Evolutionary conservation across 805 yeast genomes (phyloP).

Genomic region (Saturnispora saitoi): DNA sequence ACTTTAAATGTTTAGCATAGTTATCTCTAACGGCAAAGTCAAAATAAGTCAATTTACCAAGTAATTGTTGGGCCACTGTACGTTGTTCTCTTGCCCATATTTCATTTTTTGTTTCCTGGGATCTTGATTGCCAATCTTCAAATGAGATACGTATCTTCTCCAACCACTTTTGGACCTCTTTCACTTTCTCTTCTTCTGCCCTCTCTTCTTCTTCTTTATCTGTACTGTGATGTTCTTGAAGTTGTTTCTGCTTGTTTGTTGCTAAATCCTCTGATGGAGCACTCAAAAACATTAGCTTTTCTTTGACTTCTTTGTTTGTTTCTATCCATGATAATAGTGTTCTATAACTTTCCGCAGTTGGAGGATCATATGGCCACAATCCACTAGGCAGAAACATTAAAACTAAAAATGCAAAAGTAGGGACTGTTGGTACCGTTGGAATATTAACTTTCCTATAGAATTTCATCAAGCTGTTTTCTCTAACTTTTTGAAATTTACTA

Average conservation of each 20-base stretch:
- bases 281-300: constrained; percentile 16
- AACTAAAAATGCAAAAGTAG: constrained; percentile 43
- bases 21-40: constrained; percentile 36
- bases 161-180: constrained; percentile 19
- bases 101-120: constrained; percentile 29
- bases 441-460: constrained; percentile 31
- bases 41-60: constrained; percentile 33
- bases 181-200: not conserved
- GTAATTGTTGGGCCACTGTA: constrained; percentile 35
- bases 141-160: constrained; percentile 37
- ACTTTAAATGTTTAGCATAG: constrained; percentile 27
- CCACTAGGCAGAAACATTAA: constrained; percentile 37
- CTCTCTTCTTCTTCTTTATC: constrained; percentile 5
- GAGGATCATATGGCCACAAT: constrained; percentile 47
- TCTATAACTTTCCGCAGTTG: constrained; percentile 37
- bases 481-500: constrained; percentile 35
- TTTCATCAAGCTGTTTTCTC: constrained; percentile 27
- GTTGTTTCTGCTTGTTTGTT: constrained; percentile 3
- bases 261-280: constrained; percentile 7
- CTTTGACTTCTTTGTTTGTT: constrained; percentile 16
- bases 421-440: constrained; percentile 35
- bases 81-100: constrained; percentile 39
- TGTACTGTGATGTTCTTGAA: not conserved
- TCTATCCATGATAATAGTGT: constrained; percentile 22
- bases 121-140: constrained; percentile 35